Evolutionary conservation across 2,329 filamentous ascomycete genomes (phyloP).

Genomic region (Exophiala xenobiotica): DNA sequence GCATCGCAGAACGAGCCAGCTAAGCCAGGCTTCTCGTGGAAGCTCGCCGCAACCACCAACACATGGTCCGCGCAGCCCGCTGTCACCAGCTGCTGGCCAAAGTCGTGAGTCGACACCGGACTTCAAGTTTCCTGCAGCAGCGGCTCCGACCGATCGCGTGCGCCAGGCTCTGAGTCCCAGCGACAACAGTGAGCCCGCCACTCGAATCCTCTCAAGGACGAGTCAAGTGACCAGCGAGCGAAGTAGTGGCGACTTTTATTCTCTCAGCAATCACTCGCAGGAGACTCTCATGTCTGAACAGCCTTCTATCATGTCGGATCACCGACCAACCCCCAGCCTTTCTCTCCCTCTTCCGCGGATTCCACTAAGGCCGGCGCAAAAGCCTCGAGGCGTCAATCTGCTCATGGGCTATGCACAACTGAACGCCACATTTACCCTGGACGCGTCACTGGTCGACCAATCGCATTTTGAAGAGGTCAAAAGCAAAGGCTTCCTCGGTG

Average conservation of each 20-base stretch:
- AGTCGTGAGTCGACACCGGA: slow-evolving; percentile 42
- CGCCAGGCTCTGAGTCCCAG: background rate
- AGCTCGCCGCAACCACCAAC: slow-evolving; percentile 14
- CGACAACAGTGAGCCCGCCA: background rate
- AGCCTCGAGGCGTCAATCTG: slow-evolving; percentile 67
- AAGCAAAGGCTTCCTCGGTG: slow-evolving; percentile 83
- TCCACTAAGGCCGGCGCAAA: slow-evolving; percentile 32
- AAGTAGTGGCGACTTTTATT: slow-evolving; percentile 93
- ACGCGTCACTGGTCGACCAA: slow-evolving; percentile 86
- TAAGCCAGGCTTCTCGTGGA: slow-evolving; percentile 8
- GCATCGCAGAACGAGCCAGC: slow-evolving; percentile 9
- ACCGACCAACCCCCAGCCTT: slow-evolving; percentile 33
- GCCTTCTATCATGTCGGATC: slow-evolving; percentile 45
- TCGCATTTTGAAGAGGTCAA: slow-evolving; percentile 94
- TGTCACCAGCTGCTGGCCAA: slow-evolving; percentile 38
- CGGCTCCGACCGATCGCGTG: too few relatives aligned
- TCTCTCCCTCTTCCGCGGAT: slow-evolving; percentile 55
- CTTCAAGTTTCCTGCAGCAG: slow-evolving; percentile 56
- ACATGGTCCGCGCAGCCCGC: slow-evolving; percentile 22
- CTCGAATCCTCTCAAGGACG: slow-evolving; percentile 3
- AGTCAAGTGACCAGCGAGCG: slow-evolving; percentile 77
- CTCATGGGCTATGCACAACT: slow-evolving; percentile 99
- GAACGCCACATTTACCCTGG: slow-evolving; percentile 85
- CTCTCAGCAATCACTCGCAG: slow-evolving; percentile 88
- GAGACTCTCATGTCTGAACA: slow-evolving; percentile 94